Conservation (phyloP, 202 grass and related monocot genomes). For the Musa balbisiana region DNA sequence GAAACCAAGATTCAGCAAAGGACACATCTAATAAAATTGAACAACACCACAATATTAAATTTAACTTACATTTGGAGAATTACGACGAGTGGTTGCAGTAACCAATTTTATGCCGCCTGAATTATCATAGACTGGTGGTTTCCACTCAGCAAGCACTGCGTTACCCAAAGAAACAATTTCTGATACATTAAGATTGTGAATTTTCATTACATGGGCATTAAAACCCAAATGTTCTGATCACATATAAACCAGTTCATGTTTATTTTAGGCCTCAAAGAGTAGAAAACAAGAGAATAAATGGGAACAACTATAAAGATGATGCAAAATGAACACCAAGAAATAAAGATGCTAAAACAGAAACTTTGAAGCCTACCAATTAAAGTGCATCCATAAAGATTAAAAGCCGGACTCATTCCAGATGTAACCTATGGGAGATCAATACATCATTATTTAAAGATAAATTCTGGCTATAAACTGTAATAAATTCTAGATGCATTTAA, state of each 20-base stretch:
- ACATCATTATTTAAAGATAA: background rate
- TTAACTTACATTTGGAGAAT: constrained; percentile 87
- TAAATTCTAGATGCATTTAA: background rate
- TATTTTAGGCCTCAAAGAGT: background rate
- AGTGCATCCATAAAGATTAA: constrained; percentile 92
- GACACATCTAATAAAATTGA: background rate
- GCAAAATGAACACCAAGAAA: constrained; percentile 2
- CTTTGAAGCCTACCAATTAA: constrained; percentile 63
- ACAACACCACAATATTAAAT: background rate
- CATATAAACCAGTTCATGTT: background rate
- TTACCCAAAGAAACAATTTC: constrained; percentile 14
- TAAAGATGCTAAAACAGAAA: background rate
- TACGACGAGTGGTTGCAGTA: constrained; percentile 89
- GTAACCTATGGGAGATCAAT: constrained; percentile 52
- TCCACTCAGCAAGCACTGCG: constrained; percentile 98
- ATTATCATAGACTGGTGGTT: constrained; percentile 97
- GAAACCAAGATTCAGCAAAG: background rate
- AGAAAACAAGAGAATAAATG: background rate
- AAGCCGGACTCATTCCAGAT: constrained; percentile 95
- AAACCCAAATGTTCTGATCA: background rate
- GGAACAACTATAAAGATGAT: background rate
- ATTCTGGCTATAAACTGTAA: background rate
- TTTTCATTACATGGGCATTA: background rate
- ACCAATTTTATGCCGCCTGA: constrained; percentile 84
- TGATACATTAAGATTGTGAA: constrained; percentile 4